phyloP scores from a whole-genome alignment of 352 stramenopile species.

The Phytophthora fragariaefolia region DNA sequence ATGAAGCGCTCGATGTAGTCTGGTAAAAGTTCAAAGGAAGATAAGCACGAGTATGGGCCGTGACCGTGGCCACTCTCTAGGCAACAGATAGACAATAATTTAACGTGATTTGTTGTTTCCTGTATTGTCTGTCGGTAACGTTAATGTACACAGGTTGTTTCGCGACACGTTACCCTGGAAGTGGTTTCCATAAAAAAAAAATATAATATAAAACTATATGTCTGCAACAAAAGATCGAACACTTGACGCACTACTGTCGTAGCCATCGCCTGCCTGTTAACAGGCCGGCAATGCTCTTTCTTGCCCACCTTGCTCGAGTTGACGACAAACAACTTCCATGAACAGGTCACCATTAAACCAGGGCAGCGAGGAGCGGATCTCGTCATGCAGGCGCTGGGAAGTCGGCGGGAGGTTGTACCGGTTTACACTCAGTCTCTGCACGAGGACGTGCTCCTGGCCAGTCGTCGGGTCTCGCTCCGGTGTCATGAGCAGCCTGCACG shows the following conservation, averaged over 20 bases:
- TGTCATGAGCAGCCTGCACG: constrained; percentile 44
- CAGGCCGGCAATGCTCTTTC: constrained; percentile 7
- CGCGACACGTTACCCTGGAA: not conserved
- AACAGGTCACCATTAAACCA: constrained; percentile 68
- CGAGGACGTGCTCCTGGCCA: constrained; percentile 46
- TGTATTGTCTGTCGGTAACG: not conserved
- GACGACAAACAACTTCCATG: constrained; percentile 60
- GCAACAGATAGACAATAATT: constrained; percentile 38
- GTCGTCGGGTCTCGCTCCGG: constrained; percentile 38
- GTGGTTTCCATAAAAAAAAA: constrained; percentile 4
- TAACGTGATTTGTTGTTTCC: constrained; percentile 21
- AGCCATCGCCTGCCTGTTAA: too few species aligned
- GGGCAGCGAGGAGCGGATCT: constrained; percentile 54
- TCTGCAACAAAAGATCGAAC: too few species aligned
- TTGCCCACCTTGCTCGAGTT: constrained; percentile 41
- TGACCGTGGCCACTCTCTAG: too few species aligned
- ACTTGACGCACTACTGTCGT: too few species aligned
- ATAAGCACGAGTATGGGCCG: not conserved
- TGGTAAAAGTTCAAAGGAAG: constrained; percentile 22
- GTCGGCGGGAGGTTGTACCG: constrained; percentile 61
- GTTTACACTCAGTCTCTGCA: constrained; percentile 53
- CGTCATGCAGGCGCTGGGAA: constrained; percentile 49
- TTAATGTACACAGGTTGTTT: constrained; percentile 1
- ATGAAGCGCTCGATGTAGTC: constrained; percentile 16
- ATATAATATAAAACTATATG: too few species aligned